Percentiles rank a stretch among this genome's conserved stretches.
These are phyloP conservation scores for Purpureocillium lavendulum DNA, from an alignment of 2,329 filamentous ascomycete genomes.

Conservation along the genomic window DNA sequence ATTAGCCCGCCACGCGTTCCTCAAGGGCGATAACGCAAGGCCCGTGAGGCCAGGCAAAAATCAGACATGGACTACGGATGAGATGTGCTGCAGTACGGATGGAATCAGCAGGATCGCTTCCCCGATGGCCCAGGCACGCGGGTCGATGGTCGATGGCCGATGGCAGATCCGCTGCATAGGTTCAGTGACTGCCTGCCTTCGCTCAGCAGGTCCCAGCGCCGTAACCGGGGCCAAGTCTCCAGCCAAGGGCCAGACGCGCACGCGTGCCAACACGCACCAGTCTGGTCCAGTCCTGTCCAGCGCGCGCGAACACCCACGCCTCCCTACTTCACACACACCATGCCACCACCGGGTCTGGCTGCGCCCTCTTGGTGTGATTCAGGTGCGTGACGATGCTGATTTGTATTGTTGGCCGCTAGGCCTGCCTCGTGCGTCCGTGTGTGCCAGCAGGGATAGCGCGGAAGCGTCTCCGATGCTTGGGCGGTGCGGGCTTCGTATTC, in stretches of 20 bases:
- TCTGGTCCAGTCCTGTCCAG: too few species aligned
- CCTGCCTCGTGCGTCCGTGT: slow-evolving; percentile 4
- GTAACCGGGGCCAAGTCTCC: not conserved
- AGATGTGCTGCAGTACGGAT: not conserved
- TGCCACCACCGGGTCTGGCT: slow-evolving; percentile 3
- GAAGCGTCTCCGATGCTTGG: slow-evolving; percentile 8
- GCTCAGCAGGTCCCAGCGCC: not conserved
- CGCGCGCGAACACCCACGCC: too few species aligned
- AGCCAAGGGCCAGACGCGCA: too few species aligned
- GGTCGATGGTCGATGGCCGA: not conserved
- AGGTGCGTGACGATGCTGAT: too few species aligned
- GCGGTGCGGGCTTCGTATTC: slow-evolving; percentile 2
- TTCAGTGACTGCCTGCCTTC: too few species aligned
- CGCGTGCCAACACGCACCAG: too few species aligned
- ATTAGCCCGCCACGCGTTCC: too few species aligned
- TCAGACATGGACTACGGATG: not conserved
- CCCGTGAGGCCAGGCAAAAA: not conserved
- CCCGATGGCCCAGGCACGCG: too few species aligned
- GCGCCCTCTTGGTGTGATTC: not conserved
- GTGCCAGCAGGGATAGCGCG: slow-evolving; percentile 8
- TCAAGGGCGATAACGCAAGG: too few species aligned
- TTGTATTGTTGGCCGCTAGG: not conserved
- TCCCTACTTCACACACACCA: slow-evolving; percentile 1
- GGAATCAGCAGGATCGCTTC: too few species aligned
- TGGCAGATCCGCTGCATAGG: not conserved